Conservation (phyloP, 768 basidiomycete species). For the Macrolepiota fuliginosa region DNA sequence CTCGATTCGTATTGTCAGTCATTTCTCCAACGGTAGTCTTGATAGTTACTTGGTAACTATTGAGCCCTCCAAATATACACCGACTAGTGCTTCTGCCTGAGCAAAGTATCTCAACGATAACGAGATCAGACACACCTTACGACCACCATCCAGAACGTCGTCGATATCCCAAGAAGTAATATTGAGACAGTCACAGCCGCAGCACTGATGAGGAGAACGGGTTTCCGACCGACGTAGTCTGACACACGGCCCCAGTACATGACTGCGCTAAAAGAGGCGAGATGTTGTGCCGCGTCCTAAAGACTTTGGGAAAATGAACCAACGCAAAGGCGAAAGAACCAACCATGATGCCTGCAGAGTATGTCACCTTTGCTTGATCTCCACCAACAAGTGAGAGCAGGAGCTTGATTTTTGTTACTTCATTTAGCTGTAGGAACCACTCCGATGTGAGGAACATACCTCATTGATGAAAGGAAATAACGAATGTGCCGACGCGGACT, state of each 20-base stretch:
- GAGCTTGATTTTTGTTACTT: slow-evolving; percentile 21
- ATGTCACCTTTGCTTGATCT: slow-evolving; percentile 49
- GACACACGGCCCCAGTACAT: slow-evolving; percentile 54
- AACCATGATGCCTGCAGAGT: slow-evolving; percentile 52
- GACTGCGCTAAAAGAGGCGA: slow-evolving; percentile 43
- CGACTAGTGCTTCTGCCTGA: slow-evolving; percentile 17
- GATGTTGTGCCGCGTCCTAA: slow-evolving; percentile 53
- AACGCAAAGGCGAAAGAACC: background rate
- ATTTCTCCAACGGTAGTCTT: slow-evolving; percentile 45
- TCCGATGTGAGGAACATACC: slow-evolving; percentile 26
- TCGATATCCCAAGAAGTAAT: slow-evolving; percentile 46
- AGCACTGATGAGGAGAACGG: slow-evolving; percentile 44
- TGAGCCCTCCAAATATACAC: slow-evolving; percentile 55
- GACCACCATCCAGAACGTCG: slow-evolving; percentile 16
- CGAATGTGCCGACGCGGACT: slow-evolving; percentile 45
- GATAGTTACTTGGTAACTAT: slow-evolving; percentile 52
- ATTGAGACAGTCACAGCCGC: slow-evolving; percentile 44
- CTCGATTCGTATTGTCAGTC: slow-evolving; percentile 38
- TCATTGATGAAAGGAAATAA: slow-evolving; percentile 56
- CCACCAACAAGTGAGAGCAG: slow-evolving; percentile 44
- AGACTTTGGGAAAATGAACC: background rate
- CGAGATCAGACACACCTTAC: background rate
- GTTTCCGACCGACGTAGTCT: slow-evolving; percentile 48
- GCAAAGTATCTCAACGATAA: background rate
- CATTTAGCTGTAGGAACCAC: slow-evolving; percentile 25